These are phyloP conservation scores for Exserohilum rostratum DNA, from an alignment of 2,329 filamentous ascomycete species.

Conservation along the genomic window DNA sequence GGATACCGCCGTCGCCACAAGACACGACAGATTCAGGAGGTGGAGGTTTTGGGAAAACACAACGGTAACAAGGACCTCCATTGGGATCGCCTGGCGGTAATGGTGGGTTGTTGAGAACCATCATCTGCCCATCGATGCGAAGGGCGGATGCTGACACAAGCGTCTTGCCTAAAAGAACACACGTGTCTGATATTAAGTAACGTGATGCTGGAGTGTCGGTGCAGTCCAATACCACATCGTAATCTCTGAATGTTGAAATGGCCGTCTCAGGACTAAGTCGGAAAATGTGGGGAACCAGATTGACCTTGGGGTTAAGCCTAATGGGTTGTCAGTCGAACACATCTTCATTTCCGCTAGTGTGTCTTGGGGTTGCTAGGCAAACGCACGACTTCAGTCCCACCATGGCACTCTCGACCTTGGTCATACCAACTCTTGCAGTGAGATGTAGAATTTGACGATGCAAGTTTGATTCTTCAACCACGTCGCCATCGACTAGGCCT, in stretches of 20 bases:
- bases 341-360: background rate
- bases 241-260: slow-evolving; percentile 67
- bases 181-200: slow-evolving; percentile 90
- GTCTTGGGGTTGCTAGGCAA: background rate
- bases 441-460: slow-evolving; percentile 89
- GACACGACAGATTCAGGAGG: slow-evolving; percentile 81
- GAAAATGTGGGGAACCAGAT: slow-evolving; percentile 65
- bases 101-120: slow-evolving; percentile 83
- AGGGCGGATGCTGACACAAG: slow-evolving; percentile 90
- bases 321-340: slow-evolving; percentile 10
- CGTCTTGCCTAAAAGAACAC: slow-evolving; percentile 77
- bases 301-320: slow-evolving; percentile 75
- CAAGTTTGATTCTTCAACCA: slow-evolving; percentile 86
- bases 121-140: slow-evolving; percentile 85
- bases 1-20: slow-evolving; percentile 90
- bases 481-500: slow-evolving; percentile 85
- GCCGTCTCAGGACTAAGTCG: slow-evolving; percentile 75
- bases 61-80: slow-evolving; percentile 89
- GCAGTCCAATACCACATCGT: slow-evolving; percentile 90
- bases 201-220: slow-evolving; percentile 91
- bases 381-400: slow-evolving; percentile 53
- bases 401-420: slow-evolving; percentile 77
- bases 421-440: slow-evolving; percentile 71
- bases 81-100: slow-evolving; percentile 60
- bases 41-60: slow-evolving; percentile 86